Percentiles rank a stretch among this genome's conserved stretches.
Evolutionary conservation across 345 rosid species (phyloP).

Genomic region (Syzygium aqueum): DNA sequence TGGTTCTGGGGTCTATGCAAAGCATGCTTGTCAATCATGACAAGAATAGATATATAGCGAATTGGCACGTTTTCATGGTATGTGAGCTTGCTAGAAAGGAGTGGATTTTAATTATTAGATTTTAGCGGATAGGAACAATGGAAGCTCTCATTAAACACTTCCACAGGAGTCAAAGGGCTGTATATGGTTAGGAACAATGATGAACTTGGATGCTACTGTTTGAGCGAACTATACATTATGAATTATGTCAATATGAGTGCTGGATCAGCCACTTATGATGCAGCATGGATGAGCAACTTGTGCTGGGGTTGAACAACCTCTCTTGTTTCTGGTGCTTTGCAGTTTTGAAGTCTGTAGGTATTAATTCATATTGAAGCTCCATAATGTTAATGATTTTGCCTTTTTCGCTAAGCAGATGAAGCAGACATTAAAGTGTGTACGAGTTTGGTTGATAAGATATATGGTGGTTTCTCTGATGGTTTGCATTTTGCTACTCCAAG

Average conservation of each 20-base stretch:
- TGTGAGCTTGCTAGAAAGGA: background rate
- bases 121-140: background rate
- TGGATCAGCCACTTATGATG: background rate
- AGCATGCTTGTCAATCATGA: background rate
- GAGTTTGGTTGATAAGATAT: conserved; percentile 26
- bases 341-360: background rate
- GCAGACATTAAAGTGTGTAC: conserved; percentile 1
- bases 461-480: conserved; percentile 23
- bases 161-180: background rate
- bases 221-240: background rate
- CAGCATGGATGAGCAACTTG: background rate
- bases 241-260: background rate
- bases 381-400: background rate
- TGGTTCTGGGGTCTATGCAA: background rate
- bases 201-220: background rate
- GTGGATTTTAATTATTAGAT: background rate
- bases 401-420: background rate
- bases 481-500: conserved; percentile 21
- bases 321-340: background rate
- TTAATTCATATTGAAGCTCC: background rate
- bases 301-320: background rate
- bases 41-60: background rate
- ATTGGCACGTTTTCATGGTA: background rate
- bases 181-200: background rate
- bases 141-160: background rate